Percentiles rank a stretch among this genome's conserved stretches.
These are phyloP conservation scores for Apiotrichum sp. DNA, from an alignment of 1,284 basidiomycete species.

Conservation along the genomic window DNA sequence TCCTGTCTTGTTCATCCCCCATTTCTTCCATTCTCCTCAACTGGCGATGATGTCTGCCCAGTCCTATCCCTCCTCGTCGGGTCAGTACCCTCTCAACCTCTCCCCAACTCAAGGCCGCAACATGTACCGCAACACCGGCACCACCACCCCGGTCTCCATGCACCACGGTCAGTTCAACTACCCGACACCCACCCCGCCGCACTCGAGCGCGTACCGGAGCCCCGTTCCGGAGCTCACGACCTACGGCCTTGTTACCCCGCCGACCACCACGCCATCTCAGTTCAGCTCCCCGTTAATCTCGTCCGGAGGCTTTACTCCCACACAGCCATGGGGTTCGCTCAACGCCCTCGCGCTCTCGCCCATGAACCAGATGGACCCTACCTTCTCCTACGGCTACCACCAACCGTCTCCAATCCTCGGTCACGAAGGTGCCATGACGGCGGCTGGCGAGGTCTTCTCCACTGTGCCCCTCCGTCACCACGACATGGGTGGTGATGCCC, in stretches of 20 bases:
- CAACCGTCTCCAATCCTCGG: conserved; percentile 9
- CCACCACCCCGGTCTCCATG: not conserved
- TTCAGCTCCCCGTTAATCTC: conserved; percentile 15
- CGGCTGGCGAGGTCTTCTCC: conserved; percentile 9
- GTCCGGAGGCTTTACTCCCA: conserved; percentile 6
- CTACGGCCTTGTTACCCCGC: conserved; percentile 15
- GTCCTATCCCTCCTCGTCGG: conserved; percentile 6
- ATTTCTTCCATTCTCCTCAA: not conserved
- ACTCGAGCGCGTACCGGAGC: conserved; percentile 6
- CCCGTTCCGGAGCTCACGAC: conserved; percentile 9
- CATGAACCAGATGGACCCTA: not conserved
- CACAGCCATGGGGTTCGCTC: conserved; percentile 11
- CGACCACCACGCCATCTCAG: conserved; percentile 8
- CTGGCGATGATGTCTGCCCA: conserved; percentile 13
- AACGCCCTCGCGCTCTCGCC: conserved; percentile 13
- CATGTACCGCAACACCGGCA: conserved; percentile 5
- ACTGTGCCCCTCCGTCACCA: not conserved
- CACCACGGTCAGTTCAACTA: not conserved
- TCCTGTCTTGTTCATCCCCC: not conserved
- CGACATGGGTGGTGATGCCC: not conserved
- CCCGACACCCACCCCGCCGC: not conserved
- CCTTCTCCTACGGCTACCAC: conserved; percentile 6
- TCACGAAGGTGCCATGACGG: conserved; percentile 4
- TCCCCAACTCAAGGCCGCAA: conserved; percentile 8
- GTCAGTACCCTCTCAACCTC: conserved; percentile 2